These are phyloP conservation scores for Cryphonectria carpinicola DNA, from an alignment of 2,329 filamentous ascomycete species.

Conservation along the genomic window DNA sequence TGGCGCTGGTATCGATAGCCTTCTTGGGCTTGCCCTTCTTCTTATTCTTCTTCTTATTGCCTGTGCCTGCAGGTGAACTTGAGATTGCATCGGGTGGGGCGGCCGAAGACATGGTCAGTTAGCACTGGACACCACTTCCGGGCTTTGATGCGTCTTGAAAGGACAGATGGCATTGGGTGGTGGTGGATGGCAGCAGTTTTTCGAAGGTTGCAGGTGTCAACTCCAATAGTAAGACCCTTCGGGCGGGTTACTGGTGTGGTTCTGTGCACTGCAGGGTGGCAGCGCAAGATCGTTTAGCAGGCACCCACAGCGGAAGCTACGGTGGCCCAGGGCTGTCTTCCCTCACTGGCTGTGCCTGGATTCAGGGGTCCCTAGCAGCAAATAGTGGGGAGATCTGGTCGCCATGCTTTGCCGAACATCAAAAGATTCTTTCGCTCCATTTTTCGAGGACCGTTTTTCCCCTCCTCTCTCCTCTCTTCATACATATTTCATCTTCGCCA, in stretches of 20 bases:
- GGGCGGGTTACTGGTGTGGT: conserved; percentile 13
- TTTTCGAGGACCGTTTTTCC: not conserved
- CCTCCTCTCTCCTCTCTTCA: conserved; percentile 44
- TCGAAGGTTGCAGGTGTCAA: conserved; percentile 4
- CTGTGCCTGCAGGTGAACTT: conserved; percentile 20
- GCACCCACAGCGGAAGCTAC: conserved; percentile 11
- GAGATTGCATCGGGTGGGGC: conserved; percentile 29
- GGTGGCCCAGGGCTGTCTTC: conserved; percentile 5
- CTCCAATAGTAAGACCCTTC: not conserved
- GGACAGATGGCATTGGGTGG: conserved; percentile 26
- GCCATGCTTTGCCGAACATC: not conserved
- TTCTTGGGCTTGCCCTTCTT: conserved; percentile 26
- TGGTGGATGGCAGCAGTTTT: not conserved
- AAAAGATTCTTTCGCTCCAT: conserved; percentile 1
- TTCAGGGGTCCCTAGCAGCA: not conserved
- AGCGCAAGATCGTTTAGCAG: not conserved
- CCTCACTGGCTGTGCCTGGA: conserved; percentile 1
- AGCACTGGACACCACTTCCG: conserved; percentile 21
- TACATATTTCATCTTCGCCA: conserved; percentile 52
- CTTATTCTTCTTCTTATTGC: conserved; percentile 30
- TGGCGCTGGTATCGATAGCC: conserved; percentile 17
- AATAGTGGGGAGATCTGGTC: conserved; percentile 1
- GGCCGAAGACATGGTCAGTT: conserved; percentile 31
- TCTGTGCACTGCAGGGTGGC: conserved; percentile 9
- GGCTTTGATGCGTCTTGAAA: conserved; percentile 22